phyloP scores from a whole-genome alignment of 768 basidiomycete genomes.

The Butyriboletus loyo region DNA sequence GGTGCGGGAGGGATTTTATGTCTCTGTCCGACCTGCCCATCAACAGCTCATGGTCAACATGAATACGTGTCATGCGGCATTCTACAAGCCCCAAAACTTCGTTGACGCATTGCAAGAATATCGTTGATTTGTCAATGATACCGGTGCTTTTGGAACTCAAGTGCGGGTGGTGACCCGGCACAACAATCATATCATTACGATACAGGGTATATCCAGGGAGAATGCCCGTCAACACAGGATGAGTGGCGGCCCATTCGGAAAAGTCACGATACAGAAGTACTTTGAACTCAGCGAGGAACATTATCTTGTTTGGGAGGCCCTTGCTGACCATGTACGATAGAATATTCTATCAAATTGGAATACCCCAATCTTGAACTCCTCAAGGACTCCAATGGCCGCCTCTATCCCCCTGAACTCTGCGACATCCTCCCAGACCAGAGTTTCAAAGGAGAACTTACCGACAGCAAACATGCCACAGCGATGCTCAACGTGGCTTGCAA shows the following conservation, averaged over 20 bases:
- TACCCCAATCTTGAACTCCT: constrained; percentile 41
- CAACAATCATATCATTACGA: constrained; percentile 64
- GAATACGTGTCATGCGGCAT: constrained; percentile 50
- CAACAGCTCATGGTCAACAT: constrained; percentile 52
- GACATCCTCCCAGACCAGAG: constrained; percentile 40
- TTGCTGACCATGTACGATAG: constrained; percentile 24
- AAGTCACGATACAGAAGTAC: constrained; percentile 44
- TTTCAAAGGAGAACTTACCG: constrained; percentile 46
- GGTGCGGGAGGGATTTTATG: constrained; percentile 51
- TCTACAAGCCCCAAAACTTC: constrained; percentile 43
- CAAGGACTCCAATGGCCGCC: constrained; percentile 34
- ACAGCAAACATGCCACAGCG: constrained; percentile 39
- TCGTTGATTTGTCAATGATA: constrained; percentile 44
- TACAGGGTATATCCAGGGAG: constrained; percentile 46
- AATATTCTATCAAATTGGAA: constrained; percentile 35
- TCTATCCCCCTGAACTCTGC: constrained; percentile 48
- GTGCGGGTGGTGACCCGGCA: constrained; percentile 64
- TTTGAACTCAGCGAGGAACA: constrained; percentile 39
- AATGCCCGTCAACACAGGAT: constrained; percentile 41
- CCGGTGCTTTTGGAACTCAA: constrained; percentile 55
- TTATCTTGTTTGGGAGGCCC: neutral
- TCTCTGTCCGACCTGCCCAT: constrained; percentile 39
- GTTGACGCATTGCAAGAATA: constrained; percentile 40
- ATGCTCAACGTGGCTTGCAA: constrained; percentile 51
- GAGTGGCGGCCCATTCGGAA: constrained; percentile 32